A percentile compares a stretch with the other conserved stretches of the same genome.
These are phyloP conservation scores for Chrysanthemum lavandulifolium DNA, from an alignment of 129 eudicot species.

Conservation along the genomic window DNA sequence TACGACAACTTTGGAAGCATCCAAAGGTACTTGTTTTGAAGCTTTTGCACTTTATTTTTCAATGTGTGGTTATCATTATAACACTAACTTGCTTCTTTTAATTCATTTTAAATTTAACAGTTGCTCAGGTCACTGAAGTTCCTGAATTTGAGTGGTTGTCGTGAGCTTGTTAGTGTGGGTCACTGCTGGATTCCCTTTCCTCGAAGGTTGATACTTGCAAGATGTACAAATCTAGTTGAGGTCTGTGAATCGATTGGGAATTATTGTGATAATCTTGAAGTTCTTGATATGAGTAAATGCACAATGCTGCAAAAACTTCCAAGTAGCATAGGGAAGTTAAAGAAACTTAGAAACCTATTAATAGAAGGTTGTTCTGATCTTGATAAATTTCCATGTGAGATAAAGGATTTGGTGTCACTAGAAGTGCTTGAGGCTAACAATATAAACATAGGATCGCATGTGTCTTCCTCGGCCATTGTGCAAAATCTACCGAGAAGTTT, in stretches of 20 bases:
- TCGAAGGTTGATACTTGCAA: slow-evolving; percentile 16
- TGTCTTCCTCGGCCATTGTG: background rate
- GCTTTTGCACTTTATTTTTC: background rate
- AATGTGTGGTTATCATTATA: background rate
- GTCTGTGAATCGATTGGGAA: slow-evolving; percentile 16
- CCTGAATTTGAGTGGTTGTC: slow-evolving; percentile 20
- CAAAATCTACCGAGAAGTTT: background rate
- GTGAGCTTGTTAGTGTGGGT: slow-evolving; percentile 22
- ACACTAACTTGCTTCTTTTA: background rate
- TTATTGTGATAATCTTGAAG: background rate
- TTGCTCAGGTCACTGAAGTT: slow-evolving; percentile 27
- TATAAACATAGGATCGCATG: background rate
- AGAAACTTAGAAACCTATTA: background rate
- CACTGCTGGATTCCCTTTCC: slow-evolving; percentile 23
- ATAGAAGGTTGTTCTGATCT: slow-evolving; percentile 12
- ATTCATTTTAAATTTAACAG: slow-evolving; percentile 1
- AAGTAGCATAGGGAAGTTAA: slow-evolving; percentile 15
- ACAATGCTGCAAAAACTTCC: slow-evolving; percentile 16
- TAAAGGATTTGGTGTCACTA: slow-evolving; percentile 1
- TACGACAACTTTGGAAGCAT: slow-evolving; percentile 15
- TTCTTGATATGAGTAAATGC: slow-evolving; percentile 20
- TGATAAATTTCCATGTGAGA: background rate
- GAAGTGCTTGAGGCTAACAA: background rate
- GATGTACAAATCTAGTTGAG: slow-evolving; percentile 17
- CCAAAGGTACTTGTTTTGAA: slow-evolving; percentile 5